A percentile compares a stretch with the other conserved stretches of the same genome.
phyloP scores from a whole-genome alignment of 2,329 filamentous ascomycete genomes.

The Hymenoscyphus albidus region DNA sequence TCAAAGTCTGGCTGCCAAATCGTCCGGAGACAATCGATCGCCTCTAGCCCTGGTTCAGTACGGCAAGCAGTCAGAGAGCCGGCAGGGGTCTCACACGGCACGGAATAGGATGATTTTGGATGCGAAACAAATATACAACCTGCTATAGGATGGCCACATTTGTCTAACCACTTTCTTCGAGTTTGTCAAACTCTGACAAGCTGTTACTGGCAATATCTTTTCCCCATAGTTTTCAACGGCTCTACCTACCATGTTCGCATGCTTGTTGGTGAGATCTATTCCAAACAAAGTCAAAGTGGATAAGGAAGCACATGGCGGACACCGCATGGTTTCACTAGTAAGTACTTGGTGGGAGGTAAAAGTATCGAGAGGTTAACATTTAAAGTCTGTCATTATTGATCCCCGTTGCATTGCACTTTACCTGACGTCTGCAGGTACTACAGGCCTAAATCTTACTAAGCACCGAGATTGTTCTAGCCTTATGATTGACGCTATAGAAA shows the following conservation, averaged over 20 bases:
- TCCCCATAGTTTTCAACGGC: background rate
- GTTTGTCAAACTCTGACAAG: background rate
- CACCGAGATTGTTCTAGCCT: slow-evolving; percentile 6
- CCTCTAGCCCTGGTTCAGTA: slow-evolving; percentile 7
- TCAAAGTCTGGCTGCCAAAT: slow-evolving; percentile 10
- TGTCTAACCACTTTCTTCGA: background rate
- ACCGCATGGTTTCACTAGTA: background rate
- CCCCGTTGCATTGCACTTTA: slow-evolving; percentile 4
- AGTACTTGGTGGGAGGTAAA: background rate
- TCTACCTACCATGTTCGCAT: background rate
- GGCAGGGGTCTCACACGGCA: background rate
- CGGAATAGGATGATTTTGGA: background rate
- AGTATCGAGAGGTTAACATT: background rate
- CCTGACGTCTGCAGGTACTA: background rate
- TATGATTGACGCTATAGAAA: background rate
- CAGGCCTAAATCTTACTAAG: slow-evolving; percentile 8
- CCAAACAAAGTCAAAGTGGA: background rate
- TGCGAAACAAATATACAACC: background rate
- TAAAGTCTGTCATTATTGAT: background rate
- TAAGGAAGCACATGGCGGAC: background rate
- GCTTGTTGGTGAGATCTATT: background rate
- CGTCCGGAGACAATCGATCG: slow-evolving; percentile 16
- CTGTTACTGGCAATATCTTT: background rate
- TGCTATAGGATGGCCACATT: background rate
- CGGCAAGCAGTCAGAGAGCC: background rate